phyloP scores from a whole-genome alignment of 2,329 filamentous ascomycete species.

The Trichoderma simmonsii region DNA sequence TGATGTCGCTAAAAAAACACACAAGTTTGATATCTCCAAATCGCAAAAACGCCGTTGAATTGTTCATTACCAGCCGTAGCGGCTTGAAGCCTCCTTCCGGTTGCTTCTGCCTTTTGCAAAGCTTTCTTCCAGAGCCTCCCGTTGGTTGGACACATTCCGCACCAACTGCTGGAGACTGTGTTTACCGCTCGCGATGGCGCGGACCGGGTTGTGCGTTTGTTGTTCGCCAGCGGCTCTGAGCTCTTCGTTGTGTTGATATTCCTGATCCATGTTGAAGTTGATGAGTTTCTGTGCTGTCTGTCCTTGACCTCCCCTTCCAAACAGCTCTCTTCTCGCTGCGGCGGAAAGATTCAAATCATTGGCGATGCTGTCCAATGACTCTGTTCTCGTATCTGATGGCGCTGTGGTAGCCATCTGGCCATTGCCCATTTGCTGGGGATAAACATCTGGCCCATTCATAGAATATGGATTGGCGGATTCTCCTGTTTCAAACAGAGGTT shows the following conservation, averaged over 20 bases:
- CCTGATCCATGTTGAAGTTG: constrained; percentile 83
- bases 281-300: constrained; percentile 58
- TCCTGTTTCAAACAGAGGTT: constrained; percentile 48
- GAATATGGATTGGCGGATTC: neutral
- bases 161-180: constrained; percentile 87
- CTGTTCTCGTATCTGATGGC: constrained; percentile 30
- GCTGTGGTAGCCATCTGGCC: constrained; percentile 28
- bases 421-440: constrained; percentile 30
- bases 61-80: constrained; percentile 69
- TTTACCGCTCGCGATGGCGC: constrained; percentile 77
- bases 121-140: constrained; percentile 85
- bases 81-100: constrained; percentile 74
- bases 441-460: constrained; percentile 30
- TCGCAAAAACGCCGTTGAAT: neutral
- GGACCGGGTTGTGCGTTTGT: constrained; percentile 76
- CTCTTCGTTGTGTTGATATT: constrained; percentile 82
- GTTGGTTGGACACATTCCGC: constrained; percentile 75
- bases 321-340: constrained; percentile 75
- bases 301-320: constrained; percentile 62
- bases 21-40: neutral
- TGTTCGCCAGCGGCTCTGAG: constrained; percentile 67
- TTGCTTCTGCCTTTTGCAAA: constrained; percentile 80
- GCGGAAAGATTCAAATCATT: constrained; percentile 75
- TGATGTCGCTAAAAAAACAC: neutral
- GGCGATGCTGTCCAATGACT: constrained; percentile 69